Conservation (phyloP, 2,329 filamentous ascomycete species). For the Colletotrichum phormii region DNA sequence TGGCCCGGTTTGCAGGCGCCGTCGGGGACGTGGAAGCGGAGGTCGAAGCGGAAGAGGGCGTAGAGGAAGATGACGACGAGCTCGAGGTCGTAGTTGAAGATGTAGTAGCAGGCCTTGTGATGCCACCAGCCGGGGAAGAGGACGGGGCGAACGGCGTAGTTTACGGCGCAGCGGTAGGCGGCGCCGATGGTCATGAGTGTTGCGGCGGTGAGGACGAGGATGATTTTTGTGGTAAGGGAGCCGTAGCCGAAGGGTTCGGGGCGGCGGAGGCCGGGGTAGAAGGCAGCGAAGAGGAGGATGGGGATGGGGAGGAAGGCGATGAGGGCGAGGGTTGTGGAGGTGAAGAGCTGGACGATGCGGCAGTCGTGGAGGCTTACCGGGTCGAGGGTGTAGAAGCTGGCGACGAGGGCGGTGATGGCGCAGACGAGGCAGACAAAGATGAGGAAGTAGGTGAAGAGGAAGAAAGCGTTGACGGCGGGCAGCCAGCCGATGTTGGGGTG, state of each 20-base stretch:
- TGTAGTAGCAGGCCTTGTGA: slow-evolving; percentile 79
- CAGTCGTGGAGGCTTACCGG: slow-evolving; percentile 60
- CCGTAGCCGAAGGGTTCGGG: slow-evolving; percentile 70
- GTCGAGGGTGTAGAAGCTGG: slow-evolving; percentile 75
- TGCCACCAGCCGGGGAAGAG: slow-evolving; percentile 75
- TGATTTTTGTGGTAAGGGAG: slow-evolving; percentile 73
- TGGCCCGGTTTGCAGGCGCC: slow-evolving; percentile 70
- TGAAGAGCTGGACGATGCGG: slow-evolving; percentile 73
- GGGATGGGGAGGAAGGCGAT: slow-evolving; percentile 73
- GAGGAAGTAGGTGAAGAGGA: slow-evolving; percentile 69
- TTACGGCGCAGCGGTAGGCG: slow-evolving; percentile 72
- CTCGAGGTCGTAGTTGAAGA: slow-evolving; percentile 83
- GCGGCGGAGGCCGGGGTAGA: slow-evolving; percentile 49
- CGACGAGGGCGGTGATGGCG: slow-evolving; percentile 73
- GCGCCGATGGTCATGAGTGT: slow-evolving; percentile 76
- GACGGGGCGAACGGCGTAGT: slow-evolving; percentile 62
- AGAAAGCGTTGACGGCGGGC: slow-evolving; percentile 58
- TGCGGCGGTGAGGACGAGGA: slow-evolving; percentile 69
- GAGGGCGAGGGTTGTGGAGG: slow-evolving; percentile 72
- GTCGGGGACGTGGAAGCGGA: slow-evolving; percentile 72
- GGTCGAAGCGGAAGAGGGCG: slow-evolving; percentile 76
- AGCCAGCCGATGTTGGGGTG: slow-evolving; percentile 81
- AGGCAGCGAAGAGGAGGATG: slow-evolving; percentile 58
- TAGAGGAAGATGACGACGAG: slow-evolving; percentile 76
- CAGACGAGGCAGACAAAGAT: slow-evolving; percentile 72